These are phyloP conservation scores for Apiotrichum brassicae DNA, from an alignment of 1,284 basidiomycete genomes.

Conservation along the genomic window DNA sequence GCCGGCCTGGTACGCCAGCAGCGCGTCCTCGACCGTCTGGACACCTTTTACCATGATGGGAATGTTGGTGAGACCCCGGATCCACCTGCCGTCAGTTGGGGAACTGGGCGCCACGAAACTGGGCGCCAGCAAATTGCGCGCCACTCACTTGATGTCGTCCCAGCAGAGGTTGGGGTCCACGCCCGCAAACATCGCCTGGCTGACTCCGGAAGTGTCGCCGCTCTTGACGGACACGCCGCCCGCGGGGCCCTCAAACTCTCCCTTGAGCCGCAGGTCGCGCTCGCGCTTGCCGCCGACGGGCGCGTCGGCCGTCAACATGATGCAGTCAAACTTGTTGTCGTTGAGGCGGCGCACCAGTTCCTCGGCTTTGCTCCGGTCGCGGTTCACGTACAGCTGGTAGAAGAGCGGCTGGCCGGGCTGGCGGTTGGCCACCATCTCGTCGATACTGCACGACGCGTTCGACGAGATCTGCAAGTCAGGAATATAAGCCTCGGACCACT, in stretches of 20 bases:
- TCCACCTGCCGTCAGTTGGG: conserved; percentile 50
- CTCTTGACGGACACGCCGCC: conserved; percentile 34
- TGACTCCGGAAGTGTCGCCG: conserved; percentile 34
- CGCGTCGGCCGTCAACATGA: conserved; percentile 88
- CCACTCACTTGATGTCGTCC: conserved; percentile 36
- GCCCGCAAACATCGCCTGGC: conserved; percentile 40
- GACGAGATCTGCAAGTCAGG: conserved; percentile 55
- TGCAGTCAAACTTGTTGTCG: conserved; percentile 58
- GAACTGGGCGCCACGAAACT: no score
- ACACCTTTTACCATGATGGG: conserved; percentile 79
- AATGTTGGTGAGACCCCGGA: conserved; percentile 64
- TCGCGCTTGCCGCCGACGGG: conserved; percentile 80
- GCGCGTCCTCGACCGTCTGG: conserved; percentile 50
- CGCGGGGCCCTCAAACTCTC: conserved; percentile 40
- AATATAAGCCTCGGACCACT: conserved; percentile 13
- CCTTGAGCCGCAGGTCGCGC: conserved; percentile 55
- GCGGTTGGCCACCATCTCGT: conserved; percentile 49
- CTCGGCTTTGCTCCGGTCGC: conserved; percentile 61
- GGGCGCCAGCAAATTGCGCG: no score
- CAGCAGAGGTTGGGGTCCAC: conserved; percentile 41
- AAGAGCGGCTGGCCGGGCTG: conserved; percentile 63
- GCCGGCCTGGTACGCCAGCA: conserved; percentile 48
- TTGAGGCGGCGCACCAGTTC: conserved; percentile 68
- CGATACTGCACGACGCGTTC: conserved; percentile 70
- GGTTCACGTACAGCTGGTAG: conserved; percentile 80